Evolutionary conservation across 169 alveolate genomes (phyloP).

Genomic region (Plasmodium vinckei): DNA sequence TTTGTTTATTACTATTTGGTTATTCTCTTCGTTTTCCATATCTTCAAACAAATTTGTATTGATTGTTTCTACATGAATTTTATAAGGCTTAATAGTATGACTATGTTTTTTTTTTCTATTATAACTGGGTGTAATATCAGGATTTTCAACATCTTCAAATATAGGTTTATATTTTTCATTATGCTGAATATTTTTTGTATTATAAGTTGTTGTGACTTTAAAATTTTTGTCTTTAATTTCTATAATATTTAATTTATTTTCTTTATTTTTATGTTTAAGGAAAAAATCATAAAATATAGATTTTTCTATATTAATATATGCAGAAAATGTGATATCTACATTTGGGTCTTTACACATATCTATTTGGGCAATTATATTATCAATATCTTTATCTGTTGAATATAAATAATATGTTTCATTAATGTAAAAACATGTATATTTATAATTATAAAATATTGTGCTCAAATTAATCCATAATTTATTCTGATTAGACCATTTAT

Average conservation of each 20-base stretch:
- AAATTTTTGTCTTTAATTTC: conserved; percentile 24
- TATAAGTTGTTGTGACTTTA: conserved; percentile 25
- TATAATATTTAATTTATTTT: conserved; percentile 42
- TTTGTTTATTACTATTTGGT: no score
- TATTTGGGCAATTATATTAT: conserved; percentile 38
- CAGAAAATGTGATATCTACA: conserved; percentile 41
- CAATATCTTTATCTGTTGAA: conserved; percentile 32
- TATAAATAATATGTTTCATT: conserved; percentile 52
- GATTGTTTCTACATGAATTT: conserved; percentile 37
- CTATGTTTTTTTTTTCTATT: conserved; percentile 42
- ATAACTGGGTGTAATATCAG: background rate
- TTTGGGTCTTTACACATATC: conserved; percentile 33
- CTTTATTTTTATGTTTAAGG: conserved; percentile 8
- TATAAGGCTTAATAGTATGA: conserved; percentile 68
- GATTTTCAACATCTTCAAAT: no score
- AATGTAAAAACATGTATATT: conserved; percentile 34
- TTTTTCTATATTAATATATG: conserved; percentile 39
- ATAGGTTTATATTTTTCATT: background rate
- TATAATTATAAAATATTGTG: conserved; percentile 50
- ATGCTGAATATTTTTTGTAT: background rate
- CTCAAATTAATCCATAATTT: conserved; percentile 37
- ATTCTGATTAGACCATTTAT: conserved; percentile 49
- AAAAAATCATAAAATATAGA: conserved; percentile 61
- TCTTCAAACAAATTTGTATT: background rate
- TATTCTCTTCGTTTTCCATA: background rate